phyloP scores from a whole-genome alignment of 352 stramenopile species.

The Pythium volutum region DNA sequence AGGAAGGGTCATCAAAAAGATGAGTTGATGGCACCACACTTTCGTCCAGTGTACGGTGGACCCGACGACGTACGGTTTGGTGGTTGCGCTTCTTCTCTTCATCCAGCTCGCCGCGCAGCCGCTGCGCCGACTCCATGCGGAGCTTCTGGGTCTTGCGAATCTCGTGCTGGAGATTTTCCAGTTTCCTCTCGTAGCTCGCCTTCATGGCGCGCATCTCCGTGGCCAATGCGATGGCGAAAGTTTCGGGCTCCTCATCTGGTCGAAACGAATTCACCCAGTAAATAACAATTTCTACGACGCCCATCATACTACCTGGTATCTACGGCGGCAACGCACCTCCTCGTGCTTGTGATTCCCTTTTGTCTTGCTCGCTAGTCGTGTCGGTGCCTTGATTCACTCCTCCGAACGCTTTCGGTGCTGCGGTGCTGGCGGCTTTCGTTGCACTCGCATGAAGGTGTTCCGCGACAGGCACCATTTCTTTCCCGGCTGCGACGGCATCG shows the following conservation, averaged over 20 bases:
- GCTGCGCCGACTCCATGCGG: constrained; percentile 41
- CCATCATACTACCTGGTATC: neutral
- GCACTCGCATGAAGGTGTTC: constrained; percentile 45
- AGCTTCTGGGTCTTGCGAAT: constrained; percentile 41
- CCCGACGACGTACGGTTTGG: constrained; percentile 32
- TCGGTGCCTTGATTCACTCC: neutral
- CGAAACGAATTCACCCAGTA: constrained; percentile 2
- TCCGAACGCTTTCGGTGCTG: neutral
- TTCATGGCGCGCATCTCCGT: constrained; percentile 74
- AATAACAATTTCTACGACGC: neutral
- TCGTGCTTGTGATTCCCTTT: neutral
- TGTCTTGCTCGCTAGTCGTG: neutral
- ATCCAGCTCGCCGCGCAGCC: constrained; percentile 46
- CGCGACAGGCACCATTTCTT: constrained; percentile 47
- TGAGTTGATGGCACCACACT: too few relatives aligned
- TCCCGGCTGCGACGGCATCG: constrained; percentile 59
- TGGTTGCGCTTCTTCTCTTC: constrained; percentile 47
- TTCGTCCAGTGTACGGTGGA: neutral
- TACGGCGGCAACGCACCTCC: constrained; percentile 8
- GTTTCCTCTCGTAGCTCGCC: constrained; percentile 55
- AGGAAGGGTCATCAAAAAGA: neutral
- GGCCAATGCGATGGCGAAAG: constrained; percentile 61
- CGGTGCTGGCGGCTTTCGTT: constrained; percentile 5
- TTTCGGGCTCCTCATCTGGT: constrained; percentile 64
- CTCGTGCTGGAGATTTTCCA: constrained; percentile 64